phyloP scores from a whole-genome alignment of 495 filamentous ascomycete genomes.

The Talaromyces proteolyticus region DNA sequence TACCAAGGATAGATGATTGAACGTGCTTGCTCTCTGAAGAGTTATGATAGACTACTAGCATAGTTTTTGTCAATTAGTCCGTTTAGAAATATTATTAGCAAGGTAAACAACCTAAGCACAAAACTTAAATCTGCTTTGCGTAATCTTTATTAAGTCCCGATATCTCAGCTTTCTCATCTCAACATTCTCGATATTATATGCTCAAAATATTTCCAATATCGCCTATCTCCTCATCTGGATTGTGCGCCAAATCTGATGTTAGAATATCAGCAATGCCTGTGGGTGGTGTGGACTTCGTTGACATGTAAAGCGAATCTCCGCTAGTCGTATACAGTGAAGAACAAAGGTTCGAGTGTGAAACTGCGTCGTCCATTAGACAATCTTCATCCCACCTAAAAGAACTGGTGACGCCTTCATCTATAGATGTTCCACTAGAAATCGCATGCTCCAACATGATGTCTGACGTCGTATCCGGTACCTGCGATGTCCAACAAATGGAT shows the following conservation, averaged over 20 bases:
- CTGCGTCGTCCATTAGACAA: not conserved
- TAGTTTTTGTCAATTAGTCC: too few relatives aligned
- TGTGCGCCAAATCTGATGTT: slow-evolving; percentile 1
- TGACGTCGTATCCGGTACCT: not conserved
- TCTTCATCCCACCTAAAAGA: not conserved
- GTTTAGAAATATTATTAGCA: too few relatives aligned
- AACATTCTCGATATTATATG: not conserved
- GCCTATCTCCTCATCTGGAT: not conserved
- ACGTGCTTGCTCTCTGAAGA: too few relatives aligned
- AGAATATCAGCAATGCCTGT: not conserved
- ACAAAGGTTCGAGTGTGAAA: not conserved
- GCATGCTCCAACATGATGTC: not conserved
- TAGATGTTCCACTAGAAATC: not conserved
- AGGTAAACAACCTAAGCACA: too few relatives aligned
- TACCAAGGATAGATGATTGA: too few relatives aligned
- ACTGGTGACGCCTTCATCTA: not conserved
- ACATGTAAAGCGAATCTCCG: not conserved
- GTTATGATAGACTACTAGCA: too few relatives aligned
- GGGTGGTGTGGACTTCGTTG: not conserved
- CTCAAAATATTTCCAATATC: not conserved
- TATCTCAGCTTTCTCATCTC: too few relatives aligned
- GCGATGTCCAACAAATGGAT: not conserved
- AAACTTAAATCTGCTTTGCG: too few relatives aligned
- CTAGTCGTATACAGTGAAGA: not conserved
- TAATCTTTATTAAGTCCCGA: too few relatives aligned